Conservation (phyloP, 371 early-diverging fungal genomes). For the Basidiobolus meristosporus region DNA sequence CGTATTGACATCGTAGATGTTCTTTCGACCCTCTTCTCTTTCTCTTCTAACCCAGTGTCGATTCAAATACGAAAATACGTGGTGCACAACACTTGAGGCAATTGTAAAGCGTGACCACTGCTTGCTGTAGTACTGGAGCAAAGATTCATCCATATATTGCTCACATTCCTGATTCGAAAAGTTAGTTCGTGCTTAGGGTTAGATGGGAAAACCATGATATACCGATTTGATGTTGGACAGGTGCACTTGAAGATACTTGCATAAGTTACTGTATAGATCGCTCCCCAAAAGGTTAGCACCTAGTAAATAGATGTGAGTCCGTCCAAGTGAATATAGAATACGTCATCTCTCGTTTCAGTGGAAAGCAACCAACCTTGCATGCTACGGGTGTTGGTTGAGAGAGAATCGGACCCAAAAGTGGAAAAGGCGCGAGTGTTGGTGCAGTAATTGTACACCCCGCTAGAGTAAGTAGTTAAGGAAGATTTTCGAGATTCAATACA, state of each 20-base stretch:
- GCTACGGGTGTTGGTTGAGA: too few species aligned
- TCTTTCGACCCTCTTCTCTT: slow-evolving; percentile 77
- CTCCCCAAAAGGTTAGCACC: slow-evolving; percentile 69
- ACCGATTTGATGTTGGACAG: slow-evolving; percentile 20
- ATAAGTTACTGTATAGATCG: slow-evolving; percentile 62
- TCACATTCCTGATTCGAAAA: slow-evolving; percentile 38
- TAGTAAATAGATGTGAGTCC: slow-evolving; percentile 10
- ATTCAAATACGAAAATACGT: slow-evolving; percentile 85
- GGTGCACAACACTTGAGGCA: slow-evolving; percentile 67
- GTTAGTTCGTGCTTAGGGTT: not conserved
- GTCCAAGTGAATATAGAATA: too few species aligned
- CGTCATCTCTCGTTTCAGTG: too few species aligned
- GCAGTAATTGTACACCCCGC: too few species aligned
- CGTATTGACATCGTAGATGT: slow-evolving; percentile 81
- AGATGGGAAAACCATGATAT: slow-evolving; percentile 2
- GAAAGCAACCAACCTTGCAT: too few species aligned
- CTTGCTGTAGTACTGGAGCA: slow-evolving; percentile 69
- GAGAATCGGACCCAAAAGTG: too few species aligned
- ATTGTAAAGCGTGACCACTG: slow-evolving; percentile 79
- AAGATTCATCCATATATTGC: slow-evolving; percentile 48
- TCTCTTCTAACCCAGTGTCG: slow-evolving; percentile 92
- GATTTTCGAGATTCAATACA: too few species aligned
- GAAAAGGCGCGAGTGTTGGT: too few species aligned
- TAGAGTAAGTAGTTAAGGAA: too few species aligned
- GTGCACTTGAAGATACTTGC: slow-evolving; percentile 50